Conservation (phyloP, 495 filamentous ascomycete genomes). For the Tuber umbilicatum region DNA sequence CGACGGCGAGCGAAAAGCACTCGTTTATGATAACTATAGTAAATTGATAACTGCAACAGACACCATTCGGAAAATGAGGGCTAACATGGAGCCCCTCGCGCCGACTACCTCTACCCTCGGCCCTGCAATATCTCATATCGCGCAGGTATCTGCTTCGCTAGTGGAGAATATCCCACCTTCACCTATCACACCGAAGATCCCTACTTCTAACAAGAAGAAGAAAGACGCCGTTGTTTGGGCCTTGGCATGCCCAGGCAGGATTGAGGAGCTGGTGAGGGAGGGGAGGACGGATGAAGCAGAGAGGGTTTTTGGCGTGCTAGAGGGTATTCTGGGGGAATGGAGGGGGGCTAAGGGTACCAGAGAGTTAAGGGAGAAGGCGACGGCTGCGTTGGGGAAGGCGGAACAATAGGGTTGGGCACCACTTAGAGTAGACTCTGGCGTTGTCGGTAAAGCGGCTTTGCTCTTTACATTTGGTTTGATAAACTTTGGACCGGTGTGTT, state of each 20-base stretch:
- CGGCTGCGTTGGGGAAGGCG: constrained; percentile 48
- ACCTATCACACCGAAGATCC: constrained; percentile 40
- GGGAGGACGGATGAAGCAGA: constrained; percentile 53
- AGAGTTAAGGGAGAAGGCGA: constrained; percentile 56
- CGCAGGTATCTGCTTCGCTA: constrained; percentile 64
- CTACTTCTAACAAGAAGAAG: constrained; percentile 49
- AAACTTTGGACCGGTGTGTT: neutral
- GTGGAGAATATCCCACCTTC: constrained; percentile 50
- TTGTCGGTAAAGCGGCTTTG: neutral
- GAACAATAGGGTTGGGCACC: constrained; percentile 16
- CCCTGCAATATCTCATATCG: constrained; percentile 72
- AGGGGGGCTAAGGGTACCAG: constrained; percentile 55
- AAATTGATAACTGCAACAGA: constrained; percentile 93
- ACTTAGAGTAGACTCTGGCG: neutral
- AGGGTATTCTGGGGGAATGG: constrained; percentile 50
- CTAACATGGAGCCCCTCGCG: constrained; percentile 66
- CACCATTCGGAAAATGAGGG: constrained; percentile 80
- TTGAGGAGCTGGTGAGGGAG: constrained; percentile 49
- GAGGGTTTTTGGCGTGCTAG: constrained; percentile 54
- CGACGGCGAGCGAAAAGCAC: constrained; percentile 89
- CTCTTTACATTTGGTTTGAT: neutral
- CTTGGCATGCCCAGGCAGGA: constrained; percentile 52
- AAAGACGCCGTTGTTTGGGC: constrained; percentile 68
- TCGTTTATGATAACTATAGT: constrained; percentile 97
- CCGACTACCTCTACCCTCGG: constrained; percentile 66